phyloP scores from a whole-genome alignment of 2,329 filamentous ascomycete species.

The Paraconiothyrium brasiliense region DNA sequence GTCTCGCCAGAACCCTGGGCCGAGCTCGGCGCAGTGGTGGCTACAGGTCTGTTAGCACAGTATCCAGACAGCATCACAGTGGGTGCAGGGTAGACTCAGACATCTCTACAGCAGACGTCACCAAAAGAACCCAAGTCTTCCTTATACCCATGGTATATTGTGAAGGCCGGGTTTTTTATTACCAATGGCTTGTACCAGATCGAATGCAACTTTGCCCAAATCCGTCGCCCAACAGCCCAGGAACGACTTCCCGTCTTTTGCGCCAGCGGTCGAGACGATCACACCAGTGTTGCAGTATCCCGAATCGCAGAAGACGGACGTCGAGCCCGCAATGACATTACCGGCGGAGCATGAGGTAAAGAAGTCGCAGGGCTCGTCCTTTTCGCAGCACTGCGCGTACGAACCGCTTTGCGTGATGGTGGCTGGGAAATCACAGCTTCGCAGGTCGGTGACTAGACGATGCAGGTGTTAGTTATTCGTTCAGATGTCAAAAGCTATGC shows the following conservation, averaged over 20 bases:
- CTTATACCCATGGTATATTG: background rate
- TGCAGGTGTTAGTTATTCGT: background rate
- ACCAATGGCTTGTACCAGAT: constrained; percentile 18
- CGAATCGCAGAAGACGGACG: constrained; percentile 33
- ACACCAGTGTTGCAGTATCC: constrained; percentile 37
- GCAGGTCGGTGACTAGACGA: constrained; percentile 28
- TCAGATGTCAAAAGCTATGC: background rate
- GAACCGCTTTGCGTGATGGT: constrained; percentile 31
- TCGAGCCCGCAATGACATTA: constrained; percentile 28
- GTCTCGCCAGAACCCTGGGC: background rate
- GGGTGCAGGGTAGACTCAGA: background rate
- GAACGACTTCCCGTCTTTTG: constrained; percentile 25
- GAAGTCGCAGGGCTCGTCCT: constrained; percentile 28
- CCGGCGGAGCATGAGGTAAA: constrained; percentile 33
- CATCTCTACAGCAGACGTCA: background rate
- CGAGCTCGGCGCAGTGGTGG: background rate
- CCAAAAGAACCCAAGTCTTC: background rate
- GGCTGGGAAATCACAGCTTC: constrained; percentile 35
- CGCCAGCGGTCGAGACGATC: constrained; percentile 31
- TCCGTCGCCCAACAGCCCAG: constrained; percentile 37
- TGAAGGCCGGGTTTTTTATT: background rate
- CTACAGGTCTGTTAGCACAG: background rate
- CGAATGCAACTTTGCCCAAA: constrained; percentile 25
- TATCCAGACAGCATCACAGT: background rate
- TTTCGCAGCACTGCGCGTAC: constrained; percentile 35